These are phyloP conservation scores for Cyclostephanos tholiformis DNA, from an alignment of 108 stramenopile genomes.

Conservation along the genomic window DNA sequence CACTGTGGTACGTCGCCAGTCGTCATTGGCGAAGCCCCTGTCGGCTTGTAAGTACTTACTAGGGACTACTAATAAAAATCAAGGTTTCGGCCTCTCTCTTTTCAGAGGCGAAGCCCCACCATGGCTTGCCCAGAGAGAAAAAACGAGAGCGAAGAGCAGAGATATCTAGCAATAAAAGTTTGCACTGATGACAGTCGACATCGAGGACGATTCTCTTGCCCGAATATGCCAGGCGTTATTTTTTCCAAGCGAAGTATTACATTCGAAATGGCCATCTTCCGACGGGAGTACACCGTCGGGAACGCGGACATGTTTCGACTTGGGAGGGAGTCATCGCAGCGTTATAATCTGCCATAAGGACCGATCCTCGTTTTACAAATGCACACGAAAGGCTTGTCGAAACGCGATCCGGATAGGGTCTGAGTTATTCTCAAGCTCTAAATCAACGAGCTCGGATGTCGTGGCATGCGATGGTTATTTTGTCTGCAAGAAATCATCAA, in stretches of 20 bases:
- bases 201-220: neutral
- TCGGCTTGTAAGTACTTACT: no score
- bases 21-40: no score
- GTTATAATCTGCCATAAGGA: slow-evolving; percentile 8
- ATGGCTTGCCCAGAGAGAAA: no score
- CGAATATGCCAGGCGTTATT: neutral
- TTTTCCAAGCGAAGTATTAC: neutral
- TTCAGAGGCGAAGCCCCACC: no score
- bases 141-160: no score
- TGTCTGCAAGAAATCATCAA: neutral
- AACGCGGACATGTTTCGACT: neutral
- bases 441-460: neutral
- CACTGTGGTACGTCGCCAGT: no score
- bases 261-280: neutral
- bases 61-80: no score
- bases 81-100: no score
- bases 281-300: neutral
- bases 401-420: neutral
- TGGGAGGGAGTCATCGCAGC: neutral
- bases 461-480: slow-evolving; percentile 5
- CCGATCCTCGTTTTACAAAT: slow-evolving; percentile 1
- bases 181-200: neutral
- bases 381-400: neutral
- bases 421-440: neutral
- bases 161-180: no score